These are phyloP conservation scores for Sporisorium exsertum DNA, from an alignment of 1,284 basidiomycete species.

Conservation along the genomic window DNA sequence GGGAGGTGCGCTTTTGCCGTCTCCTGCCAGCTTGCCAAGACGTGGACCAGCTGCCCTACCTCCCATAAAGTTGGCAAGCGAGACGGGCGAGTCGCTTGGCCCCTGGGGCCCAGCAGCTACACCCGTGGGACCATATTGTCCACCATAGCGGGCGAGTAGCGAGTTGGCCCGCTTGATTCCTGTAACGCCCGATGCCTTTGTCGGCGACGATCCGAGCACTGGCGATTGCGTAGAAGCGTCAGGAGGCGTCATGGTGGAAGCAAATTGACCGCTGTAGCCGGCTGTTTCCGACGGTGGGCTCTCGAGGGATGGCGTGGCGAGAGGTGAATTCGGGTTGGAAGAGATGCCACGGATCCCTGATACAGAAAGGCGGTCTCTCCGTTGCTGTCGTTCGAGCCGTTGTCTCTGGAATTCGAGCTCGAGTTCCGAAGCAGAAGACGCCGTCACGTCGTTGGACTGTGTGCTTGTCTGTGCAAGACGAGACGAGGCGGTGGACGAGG, in stretches of 20 bases:
- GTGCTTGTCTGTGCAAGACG: conserved; percentile 3
- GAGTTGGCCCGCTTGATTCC: conserved; percentile 50
- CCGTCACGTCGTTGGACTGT: conserved; percentile 3
- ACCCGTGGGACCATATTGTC: conserved; percentile 66
- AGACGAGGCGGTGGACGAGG: conserved; percentile 27
- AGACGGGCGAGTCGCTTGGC: conserved; percentile 50
- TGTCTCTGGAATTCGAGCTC: conserved; percentile 46
- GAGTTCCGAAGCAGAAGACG: conserved; percentile 31
- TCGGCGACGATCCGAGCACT: conserved; percentile 41
- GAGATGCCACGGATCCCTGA: conserved; percentile 48
- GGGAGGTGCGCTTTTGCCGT: conserved; percentile 61
- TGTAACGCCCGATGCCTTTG: conserved; percentile 38
- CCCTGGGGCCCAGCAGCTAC: conserved; percentile 49
- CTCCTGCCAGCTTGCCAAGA: conserved; percentile 63
- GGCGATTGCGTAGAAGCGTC: conserved; percentile 33
- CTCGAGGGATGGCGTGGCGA: conserved; percentile 33
- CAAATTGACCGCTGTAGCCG: conserved; percentile 1
- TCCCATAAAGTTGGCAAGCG: conserved; percentile 67
- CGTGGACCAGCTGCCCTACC: conserved; percentile 64
- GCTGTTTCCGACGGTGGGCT: conserved; percentile 4
- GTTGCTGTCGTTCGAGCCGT: conserved; percentile 39
- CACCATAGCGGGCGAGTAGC: conserved; percentile 64
- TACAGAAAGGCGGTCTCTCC: conserved; percentile 35
- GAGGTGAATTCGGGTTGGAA: conserved; percentile 35
- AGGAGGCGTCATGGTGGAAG: conserved; percentile 24